phyloP scores from a whole-genome alignment of 1,139 yeast species.

The Candida neerlandica region DNA sequence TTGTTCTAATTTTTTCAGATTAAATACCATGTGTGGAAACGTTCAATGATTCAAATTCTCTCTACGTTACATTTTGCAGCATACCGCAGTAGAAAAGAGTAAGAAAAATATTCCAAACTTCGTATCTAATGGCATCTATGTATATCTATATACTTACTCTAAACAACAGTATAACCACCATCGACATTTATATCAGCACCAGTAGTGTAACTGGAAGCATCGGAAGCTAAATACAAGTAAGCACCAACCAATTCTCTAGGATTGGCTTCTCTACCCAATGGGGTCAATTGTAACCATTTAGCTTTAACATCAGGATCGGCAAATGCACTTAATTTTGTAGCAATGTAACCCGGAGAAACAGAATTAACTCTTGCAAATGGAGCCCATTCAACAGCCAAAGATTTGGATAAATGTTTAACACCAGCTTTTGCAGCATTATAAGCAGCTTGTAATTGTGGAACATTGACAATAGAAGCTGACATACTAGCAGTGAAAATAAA shows the following conservation, averaged over 20 bases:
- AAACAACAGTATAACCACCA: slow-evolving; percentile 61
- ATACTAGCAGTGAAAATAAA: slow-evolving; percentile 31
- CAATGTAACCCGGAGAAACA: slow-evolving; percentile 59
- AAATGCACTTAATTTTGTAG: slow-evolving; percentile 51
- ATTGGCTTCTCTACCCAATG: slow-evolving; percentile 53
- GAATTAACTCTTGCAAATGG: slow-evolving; percentile 53
- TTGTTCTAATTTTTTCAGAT: too few species aligned
- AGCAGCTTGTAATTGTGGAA: slow-evolving; percentile 64
- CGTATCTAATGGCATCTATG: background rate
- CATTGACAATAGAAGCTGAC: slow-evolving; percentile 62
- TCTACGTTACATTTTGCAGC: background rate
- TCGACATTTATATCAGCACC: slow-evolving; percentile 58
- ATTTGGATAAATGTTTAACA: slow-evolving; percentile 47
- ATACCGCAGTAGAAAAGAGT: slow-evolving; percentile 42
- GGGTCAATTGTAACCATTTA: slow-evolving; percentile 46
- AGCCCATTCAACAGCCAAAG: slow-evolving; percentile 58
- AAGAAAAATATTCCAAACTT: background rate
- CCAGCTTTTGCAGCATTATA: slow-evolving; percentile 62
- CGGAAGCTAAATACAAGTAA: slow-evolving; percentile 49
- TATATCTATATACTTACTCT: background rate
- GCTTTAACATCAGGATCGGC: slow-evolving; percentile 34
- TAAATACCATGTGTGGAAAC: too few species aligned
- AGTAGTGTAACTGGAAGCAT: slow-evolving; percentile 53
- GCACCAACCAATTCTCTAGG: slow-evolving; percentile 62
- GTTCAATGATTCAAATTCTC: too few species aligned